These are phyloP conservation scores for Gossypium thurberi DNA, from an alignment of 345 rosid genomes.

Conservation along the genomic window DNA sequence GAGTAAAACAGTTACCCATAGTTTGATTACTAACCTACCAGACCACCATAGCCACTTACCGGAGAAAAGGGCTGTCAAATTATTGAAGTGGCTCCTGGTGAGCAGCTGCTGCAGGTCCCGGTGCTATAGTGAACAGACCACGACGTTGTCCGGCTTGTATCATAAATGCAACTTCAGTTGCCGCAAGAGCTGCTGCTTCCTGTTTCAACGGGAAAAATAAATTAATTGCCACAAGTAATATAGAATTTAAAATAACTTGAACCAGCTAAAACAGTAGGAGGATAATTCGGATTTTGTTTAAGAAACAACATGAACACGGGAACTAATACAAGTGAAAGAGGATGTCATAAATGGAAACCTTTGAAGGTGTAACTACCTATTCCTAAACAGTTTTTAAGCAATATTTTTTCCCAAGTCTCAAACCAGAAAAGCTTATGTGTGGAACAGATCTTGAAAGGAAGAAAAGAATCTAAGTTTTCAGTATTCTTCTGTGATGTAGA, in stretches of 20 bases:
- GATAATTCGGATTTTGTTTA: background rate
- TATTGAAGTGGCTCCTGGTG: slow-evolving; percentile 42
- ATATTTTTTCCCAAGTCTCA: background rate
- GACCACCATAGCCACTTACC: background rate
- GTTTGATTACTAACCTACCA: background rate
- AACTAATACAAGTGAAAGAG: background rate
- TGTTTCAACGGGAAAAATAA: slow-evolving; percentile 23
- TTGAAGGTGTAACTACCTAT: background rate
- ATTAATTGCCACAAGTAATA: background rate
- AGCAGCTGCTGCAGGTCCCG: slow-evolving; percentile 42
- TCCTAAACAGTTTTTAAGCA: background rate
- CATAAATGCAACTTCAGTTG: slow-evolving; percentile 88
- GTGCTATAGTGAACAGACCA: slow-evolving; percentile 61
- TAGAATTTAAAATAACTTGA: background rate
- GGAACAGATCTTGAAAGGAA: background rate
- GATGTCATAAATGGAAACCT: background rate
- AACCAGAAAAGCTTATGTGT: background rate
- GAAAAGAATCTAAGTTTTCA: background rate
- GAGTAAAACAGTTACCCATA: background rate
- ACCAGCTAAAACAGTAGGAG: background rate
- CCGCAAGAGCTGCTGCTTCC: slow-evolving; percentile 93
- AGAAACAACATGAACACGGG: background rate
- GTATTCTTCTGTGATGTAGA: slow-evolving; percentile 3
- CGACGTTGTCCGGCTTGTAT: slow-evolving; percentile 68
- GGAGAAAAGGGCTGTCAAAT: background rate